Base-by-base conservation (phyloP, 106 monocot species). In the Agapanthus africanus region DNA sequence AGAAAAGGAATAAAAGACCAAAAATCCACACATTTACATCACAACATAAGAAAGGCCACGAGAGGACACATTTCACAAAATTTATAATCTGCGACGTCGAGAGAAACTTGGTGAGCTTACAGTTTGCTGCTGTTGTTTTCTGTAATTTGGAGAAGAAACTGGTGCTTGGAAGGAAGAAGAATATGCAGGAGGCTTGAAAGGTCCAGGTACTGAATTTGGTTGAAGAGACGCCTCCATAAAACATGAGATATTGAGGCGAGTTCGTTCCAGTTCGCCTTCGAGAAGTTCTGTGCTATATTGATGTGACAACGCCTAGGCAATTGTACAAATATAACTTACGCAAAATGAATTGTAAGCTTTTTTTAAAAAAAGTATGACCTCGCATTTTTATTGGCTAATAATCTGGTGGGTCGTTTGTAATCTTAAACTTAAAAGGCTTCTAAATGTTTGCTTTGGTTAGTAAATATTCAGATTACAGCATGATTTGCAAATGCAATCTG, bases 221-320 rank as follows among this genome's bases (percentile, higher is more conserved):
- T 72, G 90, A 46, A 75, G 81, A 35, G 85, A 81, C 1, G 84
- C 64, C 34, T 92, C 92, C 79, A 87, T 90, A 77, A 99, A 99
- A 73, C 97, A 99, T 2, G 79, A 75, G 40, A 99, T 87, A 69
- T 99, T 99, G 59, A 99, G 73, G n/a, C 93, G 89, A n/a, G 99
- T 93, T 70, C 93, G 84, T 69, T 90, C 99, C 34, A 99, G 78
- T 63, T 99, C 99, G 34, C 70, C 81, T 47, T 85, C 83, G 21
- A 99, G 84, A 65, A 92, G 72, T 40, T 99, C 93, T 5, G 46
- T 57, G 59, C 81, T 81, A 50, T 62, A 82, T 67, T 99, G 93
- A 60, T 99, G 86, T 8, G 93, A 80, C 42, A 99, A 77, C 33
- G 84, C 84, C 99, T 99, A 68, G 15, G 69, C 50, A 68, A 35